These are phyloP conservation scores for Leersia perrieri DNA, from an alignment of 176 grass and related monocot species.

Conservation along the genomic window DNA sequence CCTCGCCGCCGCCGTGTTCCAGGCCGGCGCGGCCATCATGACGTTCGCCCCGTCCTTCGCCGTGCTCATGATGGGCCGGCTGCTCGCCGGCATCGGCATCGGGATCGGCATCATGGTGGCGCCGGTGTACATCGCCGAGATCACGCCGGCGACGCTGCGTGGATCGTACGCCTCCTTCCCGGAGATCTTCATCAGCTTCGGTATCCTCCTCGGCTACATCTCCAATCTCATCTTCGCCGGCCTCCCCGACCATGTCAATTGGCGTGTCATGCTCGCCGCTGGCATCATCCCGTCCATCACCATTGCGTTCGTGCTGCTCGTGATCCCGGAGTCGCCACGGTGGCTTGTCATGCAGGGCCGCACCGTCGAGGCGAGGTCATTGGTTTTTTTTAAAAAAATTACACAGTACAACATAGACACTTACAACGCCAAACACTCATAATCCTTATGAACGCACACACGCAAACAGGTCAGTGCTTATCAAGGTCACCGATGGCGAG, in stretches of 20 bases:
- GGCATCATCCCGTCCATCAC: constrained; percentile 64
- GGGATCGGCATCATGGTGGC: constrained; percentile 77
- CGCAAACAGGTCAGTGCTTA: too few relatives aligned
- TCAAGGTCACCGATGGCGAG: constrained; percentile 40
- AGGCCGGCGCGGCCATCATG: constrained; percentile 58
- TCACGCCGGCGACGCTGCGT: constrained; percentile 52
- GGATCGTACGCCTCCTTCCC: constrained; percentile 65
- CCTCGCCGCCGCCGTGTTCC: constrained; percentile 62
- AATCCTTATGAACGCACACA: too few relatives aligned
- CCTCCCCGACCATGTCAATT: constrained; percentile 55
- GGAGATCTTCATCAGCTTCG: constrained; percentile 76
- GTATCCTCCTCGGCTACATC: constrained; percentile 74
- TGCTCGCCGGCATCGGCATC: constrained; percentile 68
- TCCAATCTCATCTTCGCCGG: constrained; percentile 59
- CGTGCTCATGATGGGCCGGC: constrained; percentile 55
- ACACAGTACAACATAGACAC: too few relatives aligned
- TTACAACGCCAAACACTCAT: too few relatives aligned
- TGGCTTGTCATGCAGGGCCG: constrained; percentile 65
- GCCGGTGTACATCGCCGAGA: constrained; percentile 75
- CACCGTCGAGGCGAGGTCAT: constrained; percentile 31
- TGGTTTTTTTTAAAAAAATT: too few relatives aligned
- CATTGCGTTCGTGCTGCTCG: constrained; percentile 54
- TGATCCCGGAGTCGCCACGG: constrained; percentile 76
- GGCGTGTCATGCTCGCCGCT: constrained; percentile 60
- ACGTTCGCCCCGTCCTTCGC: constrained; percentile 60